Conservation (phyloP, 2,329 filamentous ascomycete genomes). For the Aspergillus novofumigatus region DNA sequence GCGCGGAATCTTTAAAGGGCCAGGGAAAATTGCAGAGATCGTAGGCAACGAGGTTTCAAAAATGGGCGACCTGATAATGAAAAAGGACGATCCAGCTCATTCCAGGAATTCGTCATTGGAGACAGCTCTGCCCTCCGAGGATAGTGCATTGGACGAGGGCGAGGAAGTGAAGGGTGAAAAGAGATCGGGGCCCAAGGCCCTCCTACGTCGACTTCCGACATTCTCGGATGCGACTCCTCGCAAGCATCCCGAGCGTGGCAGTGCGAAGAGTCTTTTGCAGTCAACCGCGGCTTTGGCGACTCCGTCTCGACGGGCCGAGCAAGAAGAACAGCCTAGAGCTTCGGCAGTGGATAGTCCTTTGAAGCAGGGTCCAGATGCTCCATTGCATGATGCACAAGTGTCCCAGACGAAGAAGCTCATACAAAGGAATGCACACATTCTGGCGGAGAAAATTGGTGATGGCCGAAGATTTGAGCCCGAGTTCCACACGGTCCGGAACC, state of each 20-base stretch:
- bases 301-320: slow-evolving; percentile 38
- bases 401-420: slow-evolving; percentile 9
- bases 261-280: slow-evolving; percentile 38
- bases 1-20: slow-evolving; percentile 71
- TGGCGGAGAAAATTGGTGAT: slow-evolving; percentile 14
- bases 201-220: slow-evolving; percentile 30
- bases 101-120: slow-evolving; percentile 42
- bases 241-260: slow-evolving; percentile 30
- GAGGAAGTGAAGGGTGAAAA: slow-evolving; percentile 33
- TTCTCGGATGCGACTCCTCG: slow-evolving; percentile 34
- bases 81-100: slow-evolving; percentile 49
- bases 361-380: slow-evolving; percentile 7
- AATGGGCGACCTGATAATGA: slow-evolving; percentile 58
- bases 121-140: slow-evolving; percentile 44
- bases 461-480: slow-evolving; percentile 30
- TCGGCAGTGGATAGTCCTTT: slow-evolving; percentile 14
- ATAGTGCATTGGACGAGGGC: slow-evolving; percentile 44
- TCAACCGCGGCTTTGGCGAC: slow-evolving; percentile 52
- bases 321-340: slow-evolving; percentile 24
- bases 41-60: slow-evolving; percentile 63
- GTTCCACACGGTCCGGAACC: slow-evolving; percentile 18
- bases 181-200: slow-evolving; percentile 22
- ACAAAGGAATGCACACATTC: slow-evolving; percentile 10
- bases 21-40: slow-evolving; percentile 65
- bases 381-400: slow-evolving; percentile 9